Evolutionary conservation across 2,329 filamentous ascomycete genomes (phyloP).

Genomic region (Botrytis fabae): DNA sequence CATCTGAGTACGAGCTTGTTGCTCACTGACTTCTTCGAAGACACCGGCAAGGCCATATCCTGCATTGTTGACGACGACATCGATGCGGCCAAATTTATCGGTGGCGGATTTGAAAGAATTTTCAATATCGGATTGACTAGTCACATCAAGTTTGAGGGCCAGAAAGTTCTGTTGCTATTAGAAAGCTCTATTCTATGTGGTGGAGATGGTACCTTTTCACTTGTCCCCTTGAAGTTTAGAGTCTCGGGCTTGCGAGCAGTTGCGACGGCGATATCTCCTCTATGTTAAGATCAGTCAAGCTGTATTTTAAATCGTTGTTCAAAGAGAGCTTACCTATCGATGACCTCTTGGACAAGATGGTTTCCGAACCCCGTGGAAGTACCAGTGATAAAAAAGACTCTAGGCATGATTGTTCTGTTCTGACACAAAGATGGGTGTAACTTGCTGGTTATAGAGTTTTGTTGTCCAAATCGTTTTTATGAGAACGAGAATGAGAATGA

Average conservation of each 20-base stretch:
- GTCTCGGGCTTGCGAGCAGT: conserved; percentile 46
- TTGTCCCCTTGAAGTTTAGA: conserved; percentile 43
- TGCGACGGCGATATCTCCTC: conserved; percentile 48
- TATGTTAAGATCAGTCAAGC: background rate
- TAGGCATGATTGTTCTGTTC: conserved; percentile 29
- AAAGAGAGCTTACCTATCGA: conserved; percentile 35
- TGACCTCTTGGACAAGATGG: conserved; percentile 44
- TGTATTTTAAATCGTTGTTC: background rate
- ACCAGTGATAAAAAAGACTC: conserved; percentile 52
- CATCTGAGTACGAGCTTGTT: conserved; percentile 53
- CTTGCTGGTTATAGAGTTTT: background rate
- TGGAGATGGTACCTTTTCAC: conserved; percentile 32
- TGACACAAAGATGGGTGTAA: background rate
- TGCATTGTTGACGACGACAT: conserved; percentile 62
- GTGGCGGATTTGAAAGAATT: conserved; percentile 43
- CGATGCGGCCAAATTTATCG: conserved; percentile 54
- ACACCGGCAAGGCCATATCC: conserved; percentile 56
- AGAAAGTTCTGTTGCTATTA: conserved; percentile 46
- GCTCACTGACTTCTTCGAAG: conserved; percentile 53
- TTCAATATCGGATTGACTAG: conserved; percentile 46
- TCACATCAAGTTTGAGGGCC: conserved; percentile 54
- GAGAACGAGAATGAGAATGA: background rate
- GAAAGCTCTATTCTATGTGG: background rate
- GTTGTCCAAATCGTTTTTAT: background rate
- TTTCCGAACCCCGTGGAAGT: conserved; percentile 51